Evolutionary conservation across 805 yeast species (phyloP).

Genomic region (Yarrowia sp.): DNA sequence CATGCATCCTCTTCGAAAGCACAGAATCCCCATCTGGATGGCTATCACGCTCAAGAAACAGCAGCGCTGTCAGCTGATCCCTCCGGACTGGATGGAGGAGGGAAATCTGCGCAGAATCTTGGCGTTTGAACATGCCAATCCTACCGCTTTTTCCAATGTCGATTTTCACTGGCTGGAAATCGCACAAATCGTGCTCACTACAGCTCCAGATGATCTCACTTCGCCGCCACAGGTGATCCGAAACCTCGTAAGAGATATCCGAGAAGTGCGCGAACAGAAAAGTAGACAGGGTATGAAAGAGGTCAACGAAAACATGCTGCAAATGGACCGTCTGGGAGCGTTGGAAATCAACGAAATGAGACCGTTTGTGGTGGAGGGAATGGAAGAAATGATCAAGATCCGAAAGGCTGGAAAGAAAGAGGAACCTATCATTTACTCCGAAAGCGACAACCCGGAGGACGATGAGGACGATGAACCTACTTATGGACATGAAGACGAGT

Average conservation of each 20-base stretch:
- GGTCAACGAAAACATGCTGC: slow-evolving; percentile 77
- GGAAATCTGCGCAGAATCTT: slow-evolving; percentile 52
- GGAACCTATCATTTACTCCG: slow-evolving; percentile 5
- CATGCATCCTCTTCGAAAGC: slow-evolving; percentile 63
- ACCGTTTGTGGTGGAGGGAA: slow-evolving; percentile 73
- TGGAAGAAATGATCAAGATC: slow-evolving; percentile 69
- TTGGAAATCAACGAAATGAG: slow-evolving; percentile 86
- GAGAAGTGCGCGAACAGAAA: slow-evolving; percentile 79
- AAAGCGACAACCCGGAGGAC: slow-evolving; percentile 3
- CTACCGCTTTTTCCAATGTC: slow-evolving; percentile 54
- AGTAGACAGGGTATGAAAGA: slow-evolving; percentile 74
- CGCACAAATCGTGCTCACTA: slow-evolving; percentile 61
- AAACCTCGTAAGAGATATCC: slow-evolving; percentile 70
- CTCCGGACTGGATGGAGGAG: slow-evolving; percentile 78
- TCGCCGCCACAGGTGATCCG: slow-evolving; percentile 71
- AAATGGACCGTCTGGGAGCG: slow-evolving; percentile 73
- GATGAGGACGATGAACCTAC: slow-evolving; percentile 25
- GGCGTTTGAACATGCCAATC: slow-evolving; percentile 60
- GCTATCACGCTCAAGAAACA: slow-evolving; percentile 82
- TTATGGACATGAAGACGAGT: slow-evolving; percentile 35
- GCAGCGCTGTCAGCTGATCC: slow-evolving; percentile 76
- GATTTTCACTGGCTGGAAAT: slow-evolving; percentile 80
- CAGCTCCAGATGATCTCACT: slow-evolving; percentile 73
- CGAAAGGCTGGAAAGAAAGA: slow-evolving; percentile 39
- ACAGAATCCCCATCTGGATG: slow-evolving; percentile 78